Evolutionary conservation across 139 green algal genomes (phyloP), one percentile per base, ranked within the genome.

Genomic region (Coelastrella sp.): DNA sequence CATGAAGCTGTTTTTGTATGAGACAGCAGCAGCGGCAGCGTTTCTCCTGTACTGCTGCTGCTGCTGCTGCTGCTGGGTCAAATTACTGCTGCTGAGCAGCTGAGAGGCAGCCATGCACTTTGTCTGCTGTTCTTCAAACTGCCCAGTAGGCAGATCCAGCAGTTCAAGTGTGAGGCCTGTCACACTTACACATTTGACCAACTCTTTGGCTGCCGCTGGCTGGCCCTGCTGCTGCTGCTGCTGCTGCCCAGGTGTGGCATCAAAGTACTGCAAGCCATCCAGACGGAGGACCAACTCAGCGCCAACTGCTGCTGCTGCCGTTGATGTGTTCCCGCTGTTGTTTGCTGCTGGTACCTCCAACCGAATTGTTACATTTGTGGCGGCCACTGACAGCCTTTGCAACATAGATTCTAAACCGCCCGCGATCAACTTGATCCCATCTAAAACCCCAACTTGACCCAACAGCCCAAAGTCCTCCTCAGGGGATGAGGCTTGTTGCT

Each of bases 321-420:
- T 6, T 78, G 25, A 35, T 10, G 6, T 35, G 15, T 7, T 17
- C 10, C n/a, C 24, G 20, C 10, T 24, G 27, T 22, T 12, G 15
- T n/a, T 49, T 61, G 25, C 12, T 49, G 78, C 25, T n/a, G 85
- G 92, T 35, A 95, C 87, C 91, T 96, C 94, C 8, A 95, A 11
- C 0, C 93, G 87, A 8, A 94, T 15, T 20, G 91, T 91, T 19
- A 93, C 74, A 65, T 94, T 92, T 22, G 78, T 89, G 10, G 91
- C 91, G 19, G 88, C 87, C 14, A 97, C 61, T 19, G 78, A 89
- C 73, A 96, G 78, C 58, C 93, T 88, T 90, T 96, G 95, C 92
- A 97, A 89, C 87, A 97, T 27, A 0, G 90, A 70, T 89, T 97
- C 94, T 58, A 97, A 85, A 19, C 94, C 91, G 7, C 93, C 93